Conservation (phyloP, 495 filamentous ascomycete genomes). For the Symbiotaphrina buchneri region DNA sequence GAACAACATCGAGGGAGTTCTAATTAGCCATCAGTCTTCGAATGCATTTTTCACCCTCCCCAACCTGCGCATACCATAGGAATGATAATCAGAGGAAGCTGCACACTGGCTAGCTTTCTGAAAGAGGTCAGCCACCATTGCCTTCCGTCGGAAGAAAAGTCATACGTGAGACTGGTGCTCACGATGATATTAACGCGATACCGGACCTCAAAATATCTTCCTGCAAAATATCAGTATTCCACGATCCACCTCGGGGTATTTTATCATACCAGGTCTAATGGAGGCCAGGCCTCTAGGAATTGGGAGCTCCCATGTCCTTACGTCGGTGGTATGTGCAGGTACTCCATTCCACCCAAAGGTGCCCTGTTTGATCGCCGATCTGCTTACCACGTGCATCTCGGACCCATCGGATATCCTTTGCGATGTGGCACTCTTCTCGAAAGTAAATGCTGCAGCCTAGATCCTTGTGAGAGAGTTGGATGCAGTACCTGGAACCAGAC, state of each 20-base stretch:
- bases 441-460: conserved; percentile 22
- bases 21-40: conserved; percentile 8
- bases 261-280: conserved; percentile 16
- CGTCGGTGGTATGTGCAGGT: conserved; percentile 18
- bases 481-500: neutral
- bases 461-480: conserved; percentile 6
- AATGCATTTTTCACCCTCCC: neutral
- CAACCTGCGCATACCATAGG: conserved; percentile 19
- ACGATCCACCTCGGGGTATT: neutral
- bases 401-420: conserved; percentile 26
- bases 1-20: conserved; percentile 36
- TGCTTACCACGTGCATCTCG: conserved; percentile 19
- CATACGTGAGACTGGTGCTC: conserved; percentile 18
- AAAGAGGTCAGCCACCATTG: neutral
- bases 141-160: conserved; percentile 3
- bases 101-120: conserved; percentile 23
- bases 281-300: conserved; percentile 26
- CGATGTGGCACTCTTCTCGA: conserved; percentile 21
- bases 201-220: conserved; percentile 24
- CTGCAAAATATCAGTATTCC: conserved; percentile 2
- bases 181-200: conserved; percentile 26
- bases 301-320: conserved; percentile 26
- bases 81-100: conserved; percentile 29
- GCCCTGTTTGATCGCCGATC: conserved; percentile 15
- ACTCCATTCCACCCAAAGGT: conserved; percentile 21